Conservation (phyloP, 2,329 filamentous ascomycete species). For the Clonostachys solani region DNA sequence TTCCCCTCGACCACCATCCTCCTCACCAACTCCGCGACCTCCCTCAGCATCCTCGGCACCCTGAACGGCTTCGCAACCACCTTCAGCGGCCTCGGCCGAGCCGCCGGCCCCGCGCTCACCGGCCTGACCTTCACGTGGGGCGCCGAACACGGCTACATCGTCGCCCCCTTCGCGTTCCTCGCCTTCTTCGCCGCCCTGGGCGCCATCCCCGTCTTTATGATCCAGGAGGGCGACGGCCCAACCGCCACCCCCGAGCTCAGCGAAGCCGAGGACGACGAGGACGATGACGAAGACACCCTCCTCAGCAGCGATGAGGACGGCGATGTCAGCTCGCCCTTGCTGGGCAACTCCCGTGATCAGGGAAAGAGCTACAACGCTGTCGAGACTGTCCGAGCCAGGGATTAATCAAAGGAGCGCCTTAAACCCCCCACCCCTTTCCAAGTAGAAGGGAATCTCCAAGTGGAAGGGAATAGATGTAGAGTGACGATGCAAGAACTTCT, state of each 20-base stretch:
- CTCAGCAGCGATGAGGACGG: not conserved
- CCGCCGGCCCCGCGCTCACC: constrained; percentile 69
- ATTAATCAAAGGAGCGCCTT: too few species aligned
- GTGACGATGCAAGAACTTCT: too few species aligned
- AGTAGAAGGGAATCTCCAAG: too few species aligned
- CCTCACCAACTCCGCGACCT: constrained; percentile 4
- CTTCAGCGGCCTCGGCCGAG: constrained; percentile 75
- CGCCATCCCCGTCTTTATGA: constrained; percentile 67
- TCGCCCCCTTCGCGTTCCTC: constrained; percentile 81
- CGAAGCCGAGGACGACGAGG: constrained; percentile 23
- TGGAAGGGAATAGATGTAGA: too few species aligned
- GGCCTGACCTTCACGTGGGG: constrained; percentile 75
- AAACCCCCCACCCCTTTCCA: too few species aligned
- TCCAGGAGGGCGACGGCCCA: constrained; percentile 71
- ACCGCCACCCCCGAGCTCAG: constrained; percentile 12
- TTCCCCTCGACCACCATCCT: constrained; percentile 90
- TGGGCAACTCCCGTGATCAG: constrained; percentile 7
- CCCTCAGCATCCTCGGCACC: constrained; percentile 67
- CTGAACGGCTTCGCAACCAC: constrained; percentile 88
- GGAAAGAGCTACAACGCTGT: not conserved
- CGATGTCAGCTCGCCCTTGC: constrained; percentile 8
- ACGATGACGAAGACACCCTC: constrained; percentile 1
- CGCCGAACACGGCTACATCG: constrained; percentile 68
- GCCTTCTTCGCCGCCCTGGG: constrained; percentile 58
- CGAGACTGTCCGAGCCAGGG: not conserved